These are phyloP conservation scores for Termitomyces sp. DNA, from an alignment of 1,284 basidiomycete genomes.

Conservation along the genomic window DNA sequence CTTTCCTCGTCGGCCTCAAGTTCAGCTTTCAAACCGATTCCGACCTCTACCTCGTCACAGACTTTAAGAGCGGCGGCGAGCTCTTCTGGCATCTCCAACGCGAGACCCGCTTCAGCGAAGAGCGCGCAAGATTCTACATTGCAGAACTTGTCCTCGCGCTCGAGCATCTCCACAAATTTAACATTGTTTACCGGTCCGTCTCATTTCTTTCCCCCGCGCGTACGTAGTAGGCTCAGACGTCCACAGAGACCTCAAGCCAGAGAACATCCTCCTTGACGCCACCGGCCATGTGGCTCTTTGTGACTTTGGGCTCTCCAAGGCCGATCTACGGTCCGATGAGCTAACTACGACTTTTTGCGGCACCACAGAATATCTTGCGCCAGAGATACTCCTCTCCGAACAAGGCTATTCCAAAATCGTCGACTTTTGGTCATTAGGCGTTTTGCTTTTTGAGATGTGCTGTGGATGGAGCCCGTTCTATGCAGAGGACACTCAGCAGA, in stretches of 20 bases:
- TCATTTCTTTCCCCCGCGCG: not conserved
- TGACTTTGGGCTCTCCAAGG: conserved; percentile 96
- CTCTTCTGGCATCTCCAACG: conserved; percentile 97
- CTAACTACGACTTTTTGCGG: conserved; percentile 98
- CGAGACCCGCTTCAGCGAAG: conserved; percentile 90
- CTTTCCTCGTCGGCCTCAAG: conserved; percentile 98
- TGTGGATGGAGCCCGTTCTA: conserved; percentile 99
- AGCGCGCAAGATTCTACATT: conserved; percentile 91
- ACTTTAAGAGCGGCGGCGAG: conserved; percentile 99
- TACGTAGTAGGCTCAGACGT: not conserved
- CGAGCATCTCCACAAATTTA: conserved; percentile 95
- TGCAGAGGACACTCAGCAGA: conserved; percentile 98
- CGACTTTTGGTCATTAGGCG: conserved; percentile 97
- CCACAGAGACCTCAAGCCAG: conserved; percentile 86
- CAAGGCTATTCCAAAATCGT: conserved; percentile 98
- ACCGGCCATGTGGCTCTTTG: conserved; percentile 96
- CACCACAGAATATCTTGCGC: conserved; percentile 96
- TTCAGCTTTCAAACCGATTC: conserved; percentile 97
- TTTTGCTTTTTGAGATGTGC: conserved; percentile 95
- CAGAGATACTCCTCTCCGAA: conserved; percentile 98
- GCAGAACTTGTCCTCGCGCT: conserved; percentile 92
- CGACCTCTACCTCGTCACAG: conserved; percentile 96
- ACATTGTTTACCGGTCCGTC: conserved; percentile 89
- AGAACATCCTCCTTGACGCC: conserved; percentile 95
- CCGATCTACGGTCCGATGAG: conserved; percentile 89